Evolutionary conservation across 2,329 filamentous ascomycete genomes (phyloP).

Genomic region (Fonsecaea multimorphosa): DNA sequence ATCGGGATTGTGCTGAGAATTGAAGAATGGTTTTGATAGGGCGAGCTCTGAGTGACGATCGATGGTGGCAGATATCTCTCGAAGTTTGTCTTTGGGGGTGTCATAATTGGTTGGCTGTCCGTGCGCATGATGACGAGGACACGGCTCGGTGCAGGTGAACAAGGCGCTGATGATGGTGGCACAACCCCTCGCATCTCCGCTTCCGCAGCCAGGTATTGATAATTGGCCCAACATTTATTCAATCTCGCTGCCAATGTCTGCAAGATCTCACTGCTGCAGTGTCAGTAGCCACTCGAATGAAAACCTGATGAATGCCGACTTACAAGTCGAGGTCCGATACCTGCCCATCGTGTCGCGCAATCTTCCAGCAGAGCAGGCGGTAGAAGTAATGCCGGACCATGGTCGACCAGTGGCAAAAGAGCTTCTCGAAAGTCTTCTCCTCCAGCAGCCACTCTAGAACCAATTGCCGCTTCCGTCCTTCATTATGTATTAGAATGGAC

Average conservation of each 20-base stretch:
- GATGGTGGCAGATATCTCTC: slow-evolving; percentile 61
- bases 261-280: slow-evolving; percentile 67
- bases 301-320: slow-evolving; percentile 46
- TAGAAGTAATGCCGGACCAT: slow-evolving; percentile 95
- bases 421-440: slow-evolving; percentile 75
- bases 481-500: slow-evolving; percentile 71
- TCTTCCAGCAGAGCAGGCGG: slow-evolving; percentile 85
- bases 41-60: slow-evolving; percentile 42
- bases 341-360: slow-evolving; percentile 76
- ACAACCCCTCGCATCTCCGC: slow-evolving; percentile 64
- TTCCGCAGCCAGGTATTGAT: slow-evolving; percentile 73
- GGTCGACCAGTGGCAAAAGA: slow-evolving; percentile 93
- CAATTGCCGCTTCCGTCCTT: slow-evolving; percentile 70
- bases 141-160: slow-evolving; percentile 81
- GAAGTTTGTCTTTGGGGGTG: slow-evolving; percentile 66
- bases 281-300: slow-evolving; percentile 20
- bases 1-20: slow-evolving; percentile 43
- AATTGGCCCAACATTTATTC: slow-evolving; percentile 77
- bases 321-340: slow-evolving; percentile 70
- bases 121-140: slow-evolving; percentile 87
- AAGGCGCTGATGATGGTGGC: slow-evolving; percentile 77
- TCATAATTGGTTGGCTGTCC: slow-evolving; percentile 65
- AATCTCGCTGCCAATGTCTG: slow-evolving; percentile 70
- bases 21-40: slow-evolving; percentile 47
- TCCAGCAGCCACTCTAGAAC: slow-evolving; percentile 78